Evolutionary conservation across 805 yeast species (phyloP).

Genomic region (Kluyveromyces lactis): DNA sequence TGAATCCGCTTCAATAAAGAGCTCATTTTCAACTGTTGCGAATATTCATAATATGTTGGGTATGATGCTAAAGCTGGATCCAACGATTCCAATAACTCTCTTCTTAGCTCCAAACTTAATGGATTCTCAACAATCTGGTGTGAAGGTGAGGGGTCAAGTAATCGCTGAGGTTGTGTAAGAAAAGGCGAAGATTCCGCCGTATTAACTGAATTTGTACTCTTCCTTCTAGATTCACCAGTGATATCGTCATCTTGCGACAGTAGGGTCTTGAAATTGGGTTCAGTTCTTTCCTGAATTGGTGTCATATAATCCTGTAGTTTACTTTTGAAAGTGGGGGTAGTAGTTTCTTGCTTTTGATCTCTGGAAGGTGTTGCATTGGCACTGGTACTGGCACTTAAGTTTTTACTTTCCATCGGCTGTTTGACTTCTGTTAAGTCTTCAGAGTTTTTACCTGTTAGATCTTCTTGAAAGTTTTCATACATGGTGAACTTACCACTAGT

Average conservation of each 20-base stretch:
- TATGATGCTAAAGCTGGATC: slow-evolving; percentile 30
- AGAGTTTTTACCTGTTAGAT: slow-evolving; percentile 25
- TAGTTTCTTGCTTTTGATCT: slow-evolving; percentile 4
- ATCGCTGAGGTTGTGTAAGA: slow-evolving; percentile 21
- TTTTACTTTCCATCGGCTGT: neutral
- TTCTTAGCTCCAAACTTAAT: slow-evolving; percentile 34
- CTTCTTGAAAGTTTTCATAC: slow-evolving; percentile 31
- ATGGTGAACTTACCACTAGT: slow-evolving; percentile 20
- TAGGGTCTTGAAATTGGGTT: slow-evolving; percentile 7
- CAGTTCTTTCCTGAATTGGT: slow-evolving; percentile 24
- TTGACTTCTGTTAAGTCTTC: slow-evolving; percentile 33
- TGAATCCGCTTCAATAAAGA: slow-evolving; percentile 30
- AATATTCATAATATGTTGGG: slow-evolving; percentile 26
- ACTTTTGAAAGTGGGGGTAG: slow-evolving; percentile 8
- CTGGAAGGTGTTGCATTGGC: slow-evolving; percentile 5
- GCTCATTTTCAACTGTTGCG: slow-evolving; percentile 30
- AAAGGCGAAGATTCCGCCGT: slow-evolving; percentile 24
- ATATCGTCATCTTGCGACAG: slow-evolving; percentile 15
- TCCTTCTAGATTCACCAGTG: slow-evolving; percentile 6
- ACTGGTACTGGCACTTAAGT: neutral
- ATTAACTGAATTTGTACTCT: slow-evolving; percentile 3
- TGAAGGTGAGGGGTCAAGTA: neutral
- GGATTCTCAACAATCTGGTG: slow-evolving; percentile 33
- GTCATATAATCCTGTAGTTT: slow-evolving; percentile 20
- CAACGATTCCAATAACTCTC: slow-evolving; percentile 31